These are phyloP conservation scores for Chlamydomonas schloesseri DNA, from an alignment of 139 green algal genomes.

Conservation along the genomic window DNA sequence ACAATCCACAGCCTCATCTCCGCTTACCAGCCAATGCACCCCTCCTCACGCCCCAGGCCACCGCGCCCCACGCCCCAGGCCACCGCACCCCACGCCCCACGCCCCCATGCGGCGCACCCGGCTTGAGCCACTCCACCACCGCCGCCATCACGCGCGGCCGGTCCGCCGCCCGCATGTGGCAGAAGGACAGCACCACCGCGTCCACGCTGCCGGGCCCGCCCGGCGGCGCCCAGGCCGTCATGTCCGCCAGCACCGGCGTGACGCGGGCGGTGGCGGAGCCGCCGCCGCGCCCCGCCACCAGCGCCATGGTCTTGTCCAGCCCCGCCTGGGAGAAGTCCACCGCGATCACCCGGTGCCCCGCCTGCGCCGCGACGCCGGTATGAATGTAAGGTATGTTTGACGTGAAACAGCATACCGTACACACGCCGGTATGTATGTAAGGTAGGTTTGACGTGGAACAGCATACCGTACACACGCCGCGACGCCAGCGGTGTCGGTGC, in stretches of 20 bases:
- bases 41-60: no score
- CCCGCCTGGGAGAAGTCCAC: conserved; percentile 34
- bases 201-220: conserved; percentile 16
- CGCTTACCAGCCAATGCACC: no score
- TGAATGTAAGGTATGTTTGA: no score
- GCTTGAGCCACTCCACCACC: conserved; percentile 41
- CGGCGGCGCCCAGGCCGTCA: neutral
- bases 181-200: conserved; percentile 29
- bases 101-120: conserved; percentile 1
- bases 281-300: neutral
- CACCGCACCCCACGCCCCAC: no score
- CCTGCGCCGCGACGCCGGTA: no score
- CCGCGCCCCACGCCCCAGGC: no score
- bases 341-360: conserved; percentile 21
- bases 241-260: neutral
- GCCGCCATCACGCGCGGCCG: conserved; percentile 7
- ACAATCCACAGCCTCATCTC: no score
- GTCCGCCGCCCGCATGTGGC: neutral
- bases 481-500: no score
- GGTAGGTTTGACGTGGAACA: no score
- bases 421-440: no score
- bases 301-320: conserved; percentile 34
- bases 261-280: neutral
- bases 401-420: no score
- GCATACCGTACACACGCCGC: no score